A percentile compares a stretch with the other conserved stretches of the same genome.
Conservation (phyloP, 2,329 filamentous ascomycete genomes). For the Colletotrichum sp. region DNA sequence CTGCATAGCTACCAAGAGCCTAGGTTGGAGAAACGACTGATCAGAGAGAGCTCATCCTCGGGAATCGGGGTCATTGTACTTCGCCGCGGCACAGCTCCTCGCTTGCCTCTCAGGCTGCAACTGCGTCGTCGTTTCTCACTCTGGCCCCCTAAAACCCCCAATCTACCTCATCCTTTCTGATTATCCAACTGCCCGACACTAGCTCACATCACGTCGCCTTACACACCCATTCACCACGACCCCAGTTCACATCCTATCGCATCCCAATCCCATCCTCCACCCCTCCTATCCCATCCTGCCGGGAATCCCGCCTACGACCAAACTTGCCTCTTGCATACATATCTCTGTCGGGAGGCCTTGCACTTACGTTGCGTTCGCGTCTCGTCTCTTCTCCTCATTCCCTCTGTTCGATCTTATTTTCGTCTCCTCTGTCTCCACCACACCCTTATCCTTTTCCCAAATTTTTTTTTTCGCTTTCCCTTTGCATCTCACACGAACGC, state of each 20-base stretch:
- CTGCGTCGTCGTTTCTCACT: neutral
- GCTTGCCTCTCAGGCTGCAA: neutral
- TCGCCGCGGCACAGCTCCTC: neutral
- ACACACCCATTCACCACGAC: neutral
- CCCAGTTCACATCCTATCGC: constrained; percentile 4
- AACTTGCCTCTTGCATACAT: neutral
- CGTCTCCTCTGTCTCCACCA: neutral
- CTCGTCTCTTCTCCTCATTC: neutral
- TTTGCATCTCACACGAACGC: constrained; percentile 2
- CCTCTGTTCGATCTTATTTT: neutral
- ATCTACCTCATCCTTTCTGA: neutral
- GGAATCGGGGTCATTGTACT: neutral
- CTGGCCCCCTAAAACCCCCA: neutral
- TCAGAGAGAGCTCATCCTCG: neutral
- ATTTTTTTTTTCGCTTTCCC: neutral
- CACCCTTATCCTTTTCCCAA: neutral
- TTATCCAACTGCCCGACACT: neutral
- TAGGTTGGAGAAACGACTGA: neutral
- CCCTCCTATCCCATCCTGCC: constrained; percentile 11
- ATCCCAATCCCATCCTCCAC: neutral
- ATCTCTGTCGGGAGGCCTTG: neutral
- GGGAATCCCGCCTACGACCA: constrained; percentile 12
- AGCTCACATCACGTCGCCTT: neutral
- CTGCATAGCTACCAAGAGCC: neutral
- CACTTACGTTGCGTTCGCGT: neutral